These are phyloP conservation scores for Aspergillus novofumigatus DNA, from an alignment of 2,329 filamentous ascomycete genomes.

Conservation along the genomic window DNA sequence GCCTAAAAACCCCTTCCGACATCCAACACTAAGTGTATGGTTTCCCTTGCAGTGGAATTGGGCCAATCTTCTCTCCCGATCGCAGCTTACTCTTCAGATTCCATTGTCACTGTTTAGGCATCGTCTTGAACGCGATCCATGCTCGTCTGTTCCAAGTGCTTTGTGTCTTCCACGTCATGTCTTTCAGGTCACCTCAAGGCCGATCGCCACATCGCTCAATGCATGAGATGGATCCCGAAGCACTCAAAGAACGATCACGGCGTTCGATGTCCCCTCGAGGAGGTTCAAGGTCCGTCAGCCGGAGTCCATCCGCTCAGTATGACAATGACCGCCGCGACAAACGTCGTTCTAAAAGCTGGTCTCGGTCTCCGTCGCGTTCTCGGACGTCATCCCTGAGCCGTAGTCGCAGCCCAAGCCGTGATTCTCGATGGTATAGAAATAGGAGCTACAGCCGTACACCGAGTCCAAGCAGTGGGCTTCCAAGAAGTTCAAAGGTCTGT, in stretches of 20 bases:
- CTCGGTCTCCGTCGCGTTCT: constrained; percentile 26
- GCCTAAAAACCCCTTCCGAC: neutral
- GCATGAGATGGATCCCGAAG: constrained; percentile 18
- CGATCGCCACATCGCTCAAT: constrained; percentile 26
- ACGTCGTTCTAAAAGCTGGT: constrained; percentile 22
- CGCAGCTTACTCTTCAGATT: neutral
- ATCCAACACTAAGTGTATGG: neutral
- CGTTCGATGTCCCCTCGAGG: constrained; percentile 35
- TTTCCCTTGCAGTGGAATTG: neutral
- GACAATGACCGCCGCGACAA: constrained; percentile 23
- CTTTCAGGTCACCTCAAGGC: constrained; percentile 21
- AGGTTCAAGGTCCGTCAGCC: constrained; percentile 26
- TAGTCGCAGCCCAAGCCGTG: constrained; percentile 38
- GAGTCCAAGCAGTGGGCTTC: constrained; percentile 19
- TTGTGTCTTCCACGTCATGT: constrained; percentile 18
- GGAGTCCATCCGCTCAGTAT: constrained; percentile 23
- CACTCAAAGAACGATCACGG: constrained; percentile 23
- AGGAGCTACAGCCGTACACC: constrained; percentile 26
- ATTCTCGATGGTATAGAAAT: constrained; percentile 34
- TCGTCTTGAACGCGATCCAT: neutral
- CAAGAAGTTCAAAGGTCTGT: constrained; percentile 36
- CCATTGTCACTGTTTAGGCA: neutral
- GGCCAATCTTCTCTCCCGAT: neutral
- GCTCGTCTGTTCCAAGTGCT: neutral
- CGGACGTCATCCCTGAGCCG: constrained; percentile 31